Evolutionary conservation across 192 early-diverging fungal genomes (phyloP).

Genomic region (Backusella circina): DNA sequence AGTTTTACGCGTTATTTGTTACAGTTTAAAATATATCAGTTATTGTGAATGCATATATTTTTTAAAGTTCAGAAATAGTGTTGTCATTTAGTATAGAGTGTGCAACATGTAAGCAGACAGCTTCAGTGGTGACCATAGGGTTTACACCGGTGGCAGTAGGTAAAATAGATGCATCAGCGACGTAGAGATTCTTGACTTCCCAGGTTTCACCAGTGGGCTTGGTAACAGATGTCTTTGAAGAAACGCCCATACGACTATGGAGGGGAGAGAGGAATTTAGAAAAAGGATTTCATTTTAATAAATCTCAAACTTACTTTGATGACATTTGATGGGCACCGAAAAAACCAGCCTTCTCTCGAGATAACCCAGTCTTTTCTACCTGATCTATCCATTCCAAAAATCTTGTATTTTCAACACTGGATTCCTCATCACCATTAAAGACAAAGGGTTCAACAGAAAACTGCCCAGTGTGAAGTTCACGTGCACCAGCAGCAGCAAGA

Average conservation of each 20-base stretch:
- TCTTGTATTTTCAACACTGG: constrained; percentile 27
- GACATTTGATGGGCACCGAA: constrained; percentile 70
- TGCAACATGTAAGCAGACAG: constrained; percentile 31
- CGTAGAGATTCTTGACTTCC: constrained; percentile 71
- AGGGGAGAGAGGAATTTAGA: too few relatives aligned
- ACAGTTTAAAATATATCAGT: too few relatives aligned
- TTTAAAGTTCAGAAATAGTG: background rate
- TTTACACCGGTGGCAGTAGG: constrained; percentile 74
- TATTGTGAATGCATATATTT: too few relatives aligned
- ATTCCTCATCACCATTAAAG: constrained; percentile 28
- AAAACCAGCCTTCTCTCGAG: constrained; percentile 30
- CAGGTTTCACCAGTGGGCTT: constrained; percentile 69
- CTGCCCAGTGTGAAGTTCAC: constrained; percentile 50
- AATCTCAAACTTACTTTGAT: constrained; percentile 38
- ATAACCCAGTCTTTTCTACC: constrained; percentile 29
- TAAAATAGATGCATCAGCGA: constrained; percentile 68
- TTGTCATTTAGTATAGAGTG: constrained; percentile 28
- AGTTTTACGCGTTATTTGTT: too few relatives aligned
- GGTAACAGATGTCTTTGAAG: constrained; percentile 47
- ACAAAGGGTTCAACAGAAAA: constrained; percentile 35
- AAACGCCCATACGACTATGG: constrained; percentile 62
- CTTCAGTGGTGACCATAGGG: constrained; percentile 49
- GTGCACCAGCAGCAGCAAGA: constrained; percentile 66
- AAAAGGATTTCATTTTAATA: background rate
- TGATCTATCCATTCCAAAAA: constrained; percentile 27